A percentile compares a stretch with the other conserved stretches of the same genome.
Evolutionary conservation across 1,284 basidiomycete species (phyloP).

Genomic region (Tylopilus microsporus): DNA sequence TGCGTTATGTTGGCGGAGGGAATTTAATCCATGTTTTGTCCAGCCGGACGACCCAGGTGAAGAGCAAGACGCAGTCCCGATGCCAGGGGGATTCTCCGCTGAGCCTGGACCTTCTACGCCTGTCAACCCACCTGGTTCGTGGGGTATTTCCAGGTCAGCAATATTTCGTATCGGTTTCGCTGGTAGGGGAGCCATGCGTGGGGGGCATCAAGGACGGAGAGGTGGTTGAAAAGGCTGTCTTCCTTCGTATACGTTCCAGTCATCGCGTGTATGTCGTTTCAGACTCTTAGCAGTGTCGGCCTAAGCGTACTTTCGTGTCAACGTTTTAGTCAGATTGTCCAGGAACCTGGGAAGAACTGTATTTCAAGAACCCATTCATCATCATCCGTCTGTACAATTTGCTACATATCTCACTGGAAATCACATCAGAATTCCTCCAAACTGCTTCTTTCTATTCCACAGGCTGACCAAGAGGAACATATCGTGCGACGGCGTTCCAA

Average conservation of each 20-base stretch:
- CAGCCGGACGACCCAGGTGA: constrained; percentile 18
- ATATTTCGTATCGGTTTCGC: constrained; percentile 32
- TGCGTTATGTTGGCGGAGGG: constrained; percentile 4
- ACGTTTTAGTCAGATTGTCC: constrained; percentile 17
- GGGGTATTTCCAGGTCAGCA: constrained; percentile 8
- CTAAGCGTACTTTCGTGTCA: constrained; percentile 4
- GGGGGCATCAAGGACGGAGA: constrained; percentile 12
- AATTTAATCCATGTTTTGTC: background rate
- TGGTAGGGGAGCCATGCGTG: constrained; percentile 23
- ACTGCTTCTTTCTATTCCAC: background rate
- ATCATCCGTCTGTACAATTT: background rate
- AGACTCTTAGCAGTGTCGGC: background rate
- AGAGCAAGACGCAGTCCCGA: constrained; percentile 15
- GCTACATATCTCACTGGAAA: background rate
- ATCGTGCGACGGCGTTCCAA: background rate
- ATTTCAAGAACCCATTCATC: background rate
- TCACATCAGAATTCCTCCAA: background rate
- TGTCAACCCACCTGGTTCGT: constrained; percentile 5
- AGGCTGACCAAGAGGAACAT: background rate
- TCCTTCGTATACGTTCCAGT: background rate
- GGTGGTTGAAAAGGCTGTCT: constrained; percentile 12
- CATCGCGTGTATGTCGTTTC: constrained; percentile 11
- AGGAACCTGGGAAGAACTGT: constrained; percentile 13
- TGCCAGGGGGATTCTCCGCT: constrained; percentile 27
- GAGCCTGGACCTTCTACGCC: constrained; percentile 13